Evolutionary conservation across 306 rosid genomes (phyloP), one percentile per base, ranked within the genome.

Genomic region (Prunus kanzakura): DNA sequence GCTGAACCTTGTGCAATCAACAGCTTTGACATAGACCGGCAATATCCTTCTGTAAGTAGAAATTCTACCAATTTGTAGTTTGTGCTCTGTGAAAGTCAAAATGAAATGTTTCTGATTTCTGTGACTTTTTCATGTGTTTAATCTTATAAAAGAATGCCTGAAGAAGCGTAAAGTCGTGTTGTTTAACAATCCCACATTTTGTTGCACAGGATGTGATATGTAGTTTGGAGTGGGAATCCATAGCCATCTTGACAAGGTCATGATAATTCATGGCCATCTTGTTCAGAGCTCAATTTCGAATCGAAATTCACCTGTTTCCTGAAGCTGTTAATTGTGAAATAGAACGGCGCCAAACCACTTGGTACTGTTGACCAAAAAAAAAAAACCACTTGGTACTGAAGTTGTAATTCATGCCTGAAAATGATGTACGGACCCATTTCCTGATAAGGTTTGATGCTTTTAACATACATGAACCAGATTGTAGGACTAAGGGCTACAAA

Each of bases 1-100:
- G 91, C 95, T 64, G 98, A 95, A 88, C 96, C 98, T 65, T 89
- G 98, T 67, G 95, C 97, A 72, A 92, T 95, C 81, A 92, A 95
- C 73, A 87, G 96, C 86, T 90, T 95, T n/a, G 96, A 95, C 75
- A 89, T 95, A 72, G 96, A 95, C 71, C 86, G 76, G 41, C 85
- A 95, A 78, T 85, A 85, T 82, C 95, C 98, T 56, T 87, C 85
- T 7, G 98, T 95, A 77, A 90, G 97, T 89, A n/a, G 41, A 46
- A 47, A n/a, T 9, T 15, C 22, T 45, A 14, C 57, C 14, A 52
- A 41, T 32, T 67, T 74, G 32, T 60, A 61, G 43, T 76, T 78
- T 54, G 67, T 61, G 50, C 77, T 19, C 35, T n/a, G 38, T 7
- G 23, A 67, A 68, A 38, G 43, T 38, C 43, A 50, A 43, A 46